Evolutionary conservation across 768 basidiomycete species (phyloP), one percentile per base, ranked within the genome.

Genomic region (Artomyces pyxidatus): DNA sequence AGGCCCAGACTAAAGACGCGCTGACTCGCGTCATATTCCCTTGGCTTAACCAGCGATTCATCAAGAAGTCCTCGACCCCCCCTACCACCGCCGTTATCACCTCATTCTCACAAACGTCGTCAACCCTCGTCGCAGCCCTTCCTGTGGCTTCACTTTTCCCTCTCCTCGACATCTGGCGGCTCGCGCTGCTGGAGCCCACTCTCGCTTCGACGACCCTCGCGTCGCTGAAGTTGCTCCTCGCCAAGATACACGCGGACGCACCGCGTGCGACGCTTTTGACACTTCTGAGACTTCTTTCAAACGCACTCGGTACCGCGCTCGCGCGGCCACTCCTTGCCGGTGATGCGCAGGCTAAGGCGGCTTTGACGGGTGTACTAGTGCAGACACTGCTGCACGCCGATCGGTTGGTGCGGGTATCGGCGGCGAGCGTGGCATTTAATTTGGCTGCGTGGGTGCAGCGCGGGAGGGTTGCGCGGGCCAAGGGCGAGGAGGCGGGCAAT

Each of bases 381-480:
- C 72, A 79, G 10, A 71, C 79, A 22, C 68, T 95, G 29, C 65
- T 93, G 52, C 79, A 89, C 52, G 61, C 73, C 3, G 90, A 94
- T 59, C 70, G 70, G 6, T 58, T 64, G 3, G 84, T 94, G 37
- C 75, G 88, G 27, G 83, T 78, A 16, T 85, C 92, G 3, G 86
- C 86, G 3, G 90, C 90, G 7, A 88, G 88, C 56, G 61, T 95
- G 17, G 81, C 80, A 12, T 91, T 95, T 60, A 85, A 94, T 57
- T 62, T 84, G 16, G 76, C 82, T 2, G 79, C 76, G 17, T 75
- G 71, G 58, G 57, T 89, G 41, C 89, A 93, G 69, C 74, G 71
- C 51, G 70, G 67, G 14, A 68, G 85, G 37, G 71, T 83, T 11
- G 79, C 75, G 38, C 63, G 60, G 49, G 48, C 64, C 37, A 61